Percentiles rank a stretch among this genome's conserved stretches.
phyloP scores from a whole-genome alignment of 1,284 basidiomycete genomes.

The Fistulina hepatica region DNA sequence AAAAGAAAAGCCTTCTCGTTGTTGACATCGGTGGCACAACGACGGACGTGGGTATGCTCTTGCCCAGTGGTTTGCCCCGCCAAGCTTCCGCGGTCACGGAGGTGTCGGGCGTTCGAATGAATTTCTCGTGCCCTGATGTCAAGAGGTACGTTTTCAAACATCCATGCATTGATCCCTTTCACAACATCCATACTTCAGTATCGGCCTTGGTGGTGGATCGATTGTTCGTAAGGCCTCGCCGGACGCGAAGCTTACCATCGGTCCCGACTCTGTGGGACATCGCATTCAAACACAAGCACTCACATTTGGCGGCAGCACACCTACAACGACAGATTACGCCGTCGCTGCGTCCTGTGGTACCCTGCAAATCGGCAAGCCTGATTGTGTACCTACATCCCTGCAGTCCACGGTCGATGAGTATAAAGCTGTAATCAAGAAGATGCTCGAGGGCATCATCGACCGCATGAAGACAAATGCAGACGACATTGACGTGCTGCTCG shows the following conservation, averaged over 20 bases:
- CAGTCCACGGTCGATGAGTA: slow-evolving; percentile 26
- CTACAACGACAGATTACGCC: slow-evolving; percentile 47
- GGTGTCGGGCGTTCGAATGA: slow-evolving; percentile 15
- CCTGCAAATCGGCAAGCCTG: slow-evolving; percentile 30
- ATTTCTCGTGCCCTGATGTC: slow-evolving; percentile 29
- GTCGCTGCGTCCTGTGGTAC: slow-evolving; percentile 31
- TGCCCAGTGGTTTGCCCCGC: slow-evolving; percentile 25
- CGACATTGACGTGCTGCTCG: slow-evolving; percentile 38
- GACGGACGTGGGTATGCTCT: slow-evolving; percentile 22
- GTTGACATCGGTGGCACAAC: slow-evolving; percentile 39
- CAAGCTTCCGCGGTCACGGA: slow-evolving; percentile 18
- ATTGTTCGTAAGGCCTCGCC: slow-evolving; percentile 27
- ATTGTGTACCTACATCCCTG: slow-evolving; percentile 11
- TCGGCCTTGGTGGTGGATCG: slow-evolving; percentile 48
- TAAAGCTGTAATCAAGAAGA: slow-evolving; percentile 32
- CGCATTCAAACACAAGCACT: slow-evolving; percentile 35
- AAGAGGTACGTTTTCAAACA: slow-evolving; percentile 21
- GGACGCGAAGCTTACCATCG: slow-evolving; percentile 32
- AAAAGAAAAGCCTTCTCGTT: slow-evolving; percentile 34
- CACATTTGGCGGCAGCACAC: slow-evolving; percentile 39
- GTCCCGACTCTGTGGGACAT: slow-evolving; percentile 52
- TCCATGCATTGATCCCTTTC: not conserved
- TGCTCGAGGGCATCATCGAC: slow-evolving; percentile 38
- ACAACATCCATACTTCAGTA: slow-evolving; percentile 18
- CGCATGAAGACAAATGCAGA: slow-evolving; percentile 48